Evolutionary conservation across 306 rosid genomes (phyloP), one percentile per base, ranked within the genome.

Genomic region (Sphenostylis stenocarpa): DNA sequence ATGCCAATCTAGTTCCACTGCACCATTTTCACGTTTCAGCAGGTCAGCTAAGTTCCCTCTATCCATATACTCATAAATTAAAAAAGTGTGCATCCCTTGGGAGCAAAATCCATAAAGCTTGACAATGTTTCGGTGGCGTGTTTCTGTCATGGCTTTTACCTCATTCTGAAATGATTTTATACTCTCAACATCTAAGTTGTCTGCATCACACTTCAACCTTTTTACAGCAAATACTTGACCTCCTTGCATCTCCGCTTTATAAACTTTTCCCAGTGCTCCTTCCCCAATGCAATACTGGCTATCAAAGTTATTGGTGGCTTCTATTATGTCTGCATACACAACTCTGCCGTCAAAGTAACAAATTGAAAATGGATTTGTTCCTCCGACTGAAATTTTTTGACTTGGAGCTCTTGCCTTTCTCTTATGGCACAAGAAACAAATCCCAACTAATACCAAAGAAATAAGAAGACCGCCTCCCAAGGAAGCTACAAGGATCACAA

Each of bases 201-300:
- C 88, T 64, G 14, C 66, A 62, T 82, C 72, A 4, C 82, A 84
- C 72, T 78, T 77, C 34, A 84, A 39, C 82, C 61, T 86, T 45
- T 86, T 86, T 17, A 86, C 81, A 10, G 90, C 90, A 67, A 70
- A 86, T 13, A 86, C 80, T 74, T 82, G 81, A 31, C 84, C 85
- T 17, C 86, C 84, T 41, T 16, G 0, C 79, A 84, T 38, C 60
- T 24, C 74, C 1, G 77, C 88, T 66, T 64, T 84, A 15, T 76
- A 87, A 61, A 86, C 90, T 66, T 60, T 86, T 3, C 85, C 88
- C 0, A 85, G 39, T 5, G 80, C 82, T 38, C 88, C 88, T 60
- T 70, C 87, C 0, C 90, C 90, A 3, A 86, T 66, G 80, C 81
- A 86, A 24, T 65, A 78, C 23, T n/a, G 20, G 29, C 76, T 53